phyloP scores from a whole-genome alignment of 2,329 filamentous ascomycete genomes.

The Colletotrichum eremochloae region DNA sequence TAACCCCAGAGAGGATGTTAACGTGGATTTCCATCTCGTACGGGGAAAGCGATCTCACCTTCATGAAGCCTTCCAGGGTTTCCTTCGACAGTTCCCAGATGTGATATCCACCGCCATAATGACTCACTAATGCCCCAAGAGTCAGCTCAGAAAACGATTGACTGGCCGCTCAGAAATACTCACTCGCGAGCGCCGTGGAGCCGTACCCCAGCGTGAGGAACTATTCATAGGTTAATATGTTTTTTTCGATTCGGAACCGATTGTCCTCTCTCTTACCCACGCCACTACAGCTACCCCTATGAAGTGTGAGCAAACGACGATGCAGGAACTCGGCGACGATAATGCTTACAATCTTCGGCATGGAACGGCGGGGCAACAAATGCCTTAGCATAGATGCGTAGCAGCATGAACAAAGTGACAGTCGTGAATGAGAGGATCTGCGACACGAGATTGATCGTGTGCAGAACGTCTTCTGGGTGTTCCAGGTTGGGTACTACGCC shows the following conservation, averaged over 20 bases:
- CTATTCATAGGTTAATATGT: slow-evolving; percentile 37
- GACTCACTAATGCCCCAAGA: slow-evolving; percentile 37
- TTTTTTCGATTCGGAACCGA: accelerated
- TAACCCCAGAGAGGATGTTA: slow-evolving; percentile 26
- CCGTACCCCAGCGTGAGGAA: slow-evolving; percentile 49
- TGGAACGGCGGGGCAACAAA: slow-evolving; percentile 41
- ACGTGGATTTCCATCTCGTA: not conserved
- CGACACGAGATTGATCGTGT: slow-evolving; percentile 47
- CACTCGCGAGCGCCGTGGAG: slow-evolving; percentile 45
- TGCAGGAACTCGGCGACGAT: too few species aligned
- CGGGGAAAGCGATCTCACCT: slow-evolving; percentile 45
- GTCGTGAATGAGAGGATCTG: slow-evolving; percentile 48
- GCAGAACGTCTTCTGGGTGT: slow-evolving; percentile 47
- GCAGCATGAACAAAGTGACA: slow-evolving; percentile 46
- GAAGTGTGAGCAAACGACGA: not conserved
- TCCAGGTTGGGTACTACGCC: slow-evolving; percentile 46
- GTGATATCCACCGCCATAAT: slow-evolving; percentile 54
- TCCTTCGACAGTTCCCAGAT: slow-evolving; percentile 49
- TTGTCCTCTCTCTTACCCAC: slow-evolving; percentile 12
- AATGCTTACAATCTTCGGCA: slow-evolving; percentile 48
- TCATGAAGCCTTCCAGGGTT: slow-evolving; percentile 51
- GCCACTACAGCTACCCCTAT: slow-evolving; percentile 31
- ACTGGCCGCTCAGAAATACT: not conserved
- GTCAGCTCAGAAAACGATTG: not conserved
- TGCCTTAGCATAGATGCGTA: slow-evolving; percentile 47